These are phyloP conservation scores for Zymoseptoria brevis DNA, from an alignment of 2,329 filamentous ascomycete genomes.

Conservation along the genomic window DNA sequence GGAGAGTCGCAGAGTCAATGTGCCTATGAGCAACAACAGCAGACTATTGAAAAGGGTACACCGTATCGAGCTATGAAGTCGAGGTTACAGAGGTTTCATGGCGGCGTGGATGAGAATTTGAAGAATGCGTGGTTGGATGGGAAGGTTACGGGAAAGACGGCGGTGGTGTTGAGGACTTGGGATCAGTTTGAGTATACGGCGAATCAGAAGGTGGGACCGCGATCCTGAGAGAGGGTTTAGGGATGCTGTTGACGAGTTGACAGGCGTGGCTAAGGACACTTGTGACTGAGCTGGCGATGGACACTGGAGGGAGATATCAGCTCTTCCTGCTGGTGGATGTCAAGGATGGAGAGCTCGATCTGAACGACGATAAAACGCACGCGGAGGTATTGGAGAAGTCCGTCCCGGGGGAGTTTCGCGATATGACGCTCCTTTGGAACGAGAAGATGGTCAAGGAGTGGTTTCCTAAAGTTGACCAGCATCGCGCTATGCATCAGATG, in stretches of 20 bases:
- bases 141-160: slow-evolving; percentile 3
- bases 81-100: neutral
- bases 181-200: slow-evolving; percentile 67
- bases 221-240: no score
- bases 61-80: neutral
- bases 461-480: slow-evolving; percentile 49
- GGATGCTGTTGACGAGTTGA: no score
- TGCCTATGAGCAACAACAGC: neutral
- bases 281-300: slow-evolving; percentile 70
- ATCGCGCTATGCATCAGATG: slow-evolving; percentile 68
- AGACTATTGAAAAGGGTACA: neutral
- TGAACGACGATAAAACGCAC: slow-evolving; percentile 64
- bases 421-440: slow-evolving; percentile 84
- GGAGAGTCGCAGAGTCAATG: neutral
- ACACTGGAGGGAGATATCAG: slow-evolving; percentile 75
- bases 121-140: neutral
- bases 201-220: slow-evolving; percentile 69
- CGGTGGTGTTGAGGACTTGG: slow-evolving; percentile 66
- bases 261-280: slow-evolving; percentile 65
- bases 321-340: slow-evolving; percentile 76
- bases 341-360: slow-evolving; percentile 63
- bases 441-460: slow-evolving; percentile 76
- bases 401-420: slow-evolving; percentile 71
- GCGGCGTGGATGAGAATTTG: neutral
- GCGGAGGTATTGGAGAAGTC: slow-evolving; percentile 32